Percentiles rank a stretch among this genome's conserved stretches.
Evolutionary conservation across 31 red algal genomes (phyloP).

Genomic region (Endocladia muricata): DNA sequence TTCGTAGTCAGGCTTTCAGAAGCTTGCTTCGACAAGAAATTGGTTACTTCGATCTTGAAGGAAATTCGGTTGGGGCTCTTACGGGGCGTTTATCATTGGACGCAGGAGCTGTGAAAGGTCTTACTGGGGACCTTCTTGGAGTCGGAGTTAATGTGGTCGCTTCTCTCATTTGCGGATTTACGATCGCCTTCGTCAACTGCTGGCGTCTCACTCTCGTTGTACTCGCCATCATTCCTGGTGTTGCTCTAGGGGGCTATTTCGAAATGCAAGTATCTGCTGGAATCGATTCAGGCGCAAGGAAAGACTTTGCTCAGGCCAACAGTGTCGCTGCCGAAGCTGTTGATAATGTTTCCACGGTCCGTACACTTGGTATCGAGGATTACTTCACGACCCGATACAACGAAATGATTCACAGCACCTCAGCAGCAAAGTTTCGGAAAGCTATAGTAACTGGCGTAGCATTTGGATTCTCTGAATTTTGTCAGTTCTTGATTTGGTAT

Average conservation of each 20-base stretch:
- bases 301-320: conserved; percentile 65
- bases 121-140: conserved; percentile 56
- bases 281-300: conserved; percentile 47
- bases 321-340: conserved; percentile 81
- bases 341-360: conserved; percentile 72
- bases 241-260: conserved; percentile 59
- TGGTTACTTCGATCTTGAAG: conserved; percentile 75
- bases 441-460: conserved; percentile 61
- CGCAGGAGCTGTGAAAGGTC: conserved; percentile 56
- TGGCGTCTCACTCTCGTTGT: conserved; percentile 73
- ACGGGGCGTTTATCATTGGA: conserved; percentile 54
- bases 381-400: conserved; percentile 56
- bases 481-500: conserved; percentile 65
- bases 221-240: conserved; percentile 60
- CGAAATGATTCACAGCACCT: conserved; percentile 39
- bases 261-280: conserved; percentile 64
- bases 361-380: conserved; percentile 66
- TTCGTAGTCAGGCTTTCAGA: conserved; percentile 49
- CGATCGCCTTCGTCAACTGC: conserved; percentile 61
- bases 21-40: conserved; percentile 70
- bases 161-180: conserved; percentile 49
- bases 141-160: conserved; percentile 30
- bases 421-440: conserved; percentile 17
- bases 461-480: conserved; percentile 80
- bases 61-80: conserved; percentile 62